Percentiles rank a stretch among this genome's conserved stretches.
phyloP scores from a whole-genome alignment of 257 asterid genomes.

The Solanum lignicaule region DNA sequence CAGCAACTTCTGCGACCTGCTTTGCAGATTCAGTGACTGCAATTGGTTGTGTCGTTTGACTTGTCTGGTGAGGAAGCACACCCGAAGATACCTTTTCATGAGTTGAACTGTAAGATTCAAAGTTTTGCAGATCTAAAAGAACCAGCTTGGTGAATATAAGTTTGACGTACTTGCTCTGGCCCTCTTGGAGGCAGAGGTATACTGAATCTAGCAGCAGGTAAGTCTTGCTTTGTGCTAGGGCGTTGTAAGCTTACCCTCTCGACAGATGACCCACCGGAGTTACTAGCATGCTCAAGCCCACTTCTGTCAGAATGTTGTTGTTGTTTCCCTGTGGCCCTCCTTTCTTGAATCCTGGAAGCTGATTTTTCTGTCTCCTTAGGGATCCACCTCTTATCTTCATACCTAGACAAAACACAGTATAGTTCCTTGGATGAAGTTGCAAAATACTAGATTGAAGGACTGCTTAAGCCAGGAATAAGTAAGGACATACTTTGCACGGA shows the following conservation, averaged over 20 bases:
- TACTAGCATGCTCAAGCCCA: constrained; percentile 33
- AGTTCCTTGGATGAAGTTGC: constrained; percentile 8
- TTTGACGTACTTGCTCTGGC: constrained; percentile 51
- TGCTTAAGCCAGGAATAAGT: not conserved
- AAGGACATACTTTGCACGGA: constrained; percentile 84
- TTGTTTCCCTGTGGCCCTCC: constrained; percentile 41
- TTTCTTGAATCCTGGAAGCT: constrained; percentile 45
- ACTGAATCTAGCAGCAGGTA: constrained; percentile 36
- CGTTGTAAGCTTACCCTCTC: constrained; percentile 38
- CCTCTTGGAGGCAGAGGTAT: constrained; percentile 62
- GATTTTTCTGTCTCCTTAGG: constrained; percentile 57
- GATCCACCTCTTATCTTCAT: constrained; percentile 93
- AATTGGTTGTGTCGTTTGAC: constrained; percentile 44
- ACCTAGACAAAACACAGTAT: constrained; percentile 33
- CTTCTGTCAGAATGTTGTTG: constrained; percentile 54
- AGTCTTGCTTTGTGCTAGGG: constrained; percentile 29
- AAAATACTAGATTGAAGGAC: not conserved
- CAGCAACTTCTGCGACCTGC: constrained; percentile 31
- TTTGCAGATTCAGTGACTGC: constrained; percentile 35
- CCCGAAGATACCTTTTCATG: constrained; percentile 50
- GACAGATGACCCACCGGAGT: constrained; percentile 34
- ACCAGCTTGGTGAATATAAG: not conserved
- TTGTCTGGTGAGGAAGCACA: constrained; percentile 35
- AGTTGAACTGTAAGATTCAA: not conserved
- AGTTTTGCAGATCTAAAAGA: not conserved